Evolutionary conservation across 2,329 filamentous ascomycete genomes (phyloP).

Genomic region (Fusarium musae): DNA sequence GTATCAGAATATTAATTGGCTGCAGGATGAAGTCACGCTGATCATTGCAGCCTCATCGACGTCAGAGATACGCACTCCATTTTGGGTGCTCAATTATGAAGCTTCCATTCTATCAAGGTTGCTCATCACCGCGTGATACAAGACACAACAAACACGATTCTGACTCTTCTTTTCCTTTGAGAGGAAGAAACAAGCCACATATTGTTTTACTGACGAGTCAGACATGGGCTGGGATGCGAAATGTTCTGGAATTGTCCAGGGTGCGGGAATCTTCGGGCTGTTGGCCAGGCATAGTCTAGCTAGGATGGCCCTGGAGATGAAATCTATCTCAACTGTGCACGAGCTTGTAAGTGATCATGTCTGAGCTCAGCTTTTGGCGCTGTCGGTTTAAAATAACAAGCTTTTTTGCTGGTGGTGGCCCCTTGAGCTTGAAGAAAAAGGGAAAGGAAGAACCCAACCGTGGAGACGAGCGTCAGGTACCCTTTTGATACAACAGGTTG

Average conservation of each 20-base stretch:
- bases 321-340: constrained; percentile 28
- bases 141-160: neutral
- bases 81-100: neutral
- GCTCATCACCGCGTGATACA: constrained; percentile 21
- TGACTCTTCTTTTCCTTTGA: neutral
- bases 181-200: neutral
- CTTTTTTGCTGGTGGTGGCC: constrained; percentile 11
- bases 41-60: constrained; percentile 27
- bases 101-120: neutral
- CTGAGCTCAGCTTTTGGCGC: neutral
- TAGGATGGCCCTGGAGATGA: constrained; percentile 28
- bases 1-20: constrained; percentile 18
- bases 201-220: constrained; percentile 8
- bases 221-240: constrained; percentile 13
- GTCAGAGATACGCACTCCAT: constrained; percentile 29
- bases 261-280: constrained; percentile 26
- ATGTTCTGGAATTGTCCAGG: constrained; percentile 32
- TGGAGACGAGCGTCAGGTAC: constrained; percentile 29
- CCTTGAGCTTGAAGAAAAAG: constrained; percentile 20
- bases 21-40: constrained; percentile 45
- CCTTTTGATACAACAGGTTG: constrained; percentile 4
- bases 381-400: constrained; percentile 12
- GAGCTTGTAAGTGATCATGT: constrained; percentile 10
- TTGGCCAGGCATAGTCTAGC: constrained; percentile 29
- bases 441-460: constrained; percentile 20